Base-by-base conservation (phyloP, 805 yeast genomes). In the Scheffersomyces coipomensis region DNA sequence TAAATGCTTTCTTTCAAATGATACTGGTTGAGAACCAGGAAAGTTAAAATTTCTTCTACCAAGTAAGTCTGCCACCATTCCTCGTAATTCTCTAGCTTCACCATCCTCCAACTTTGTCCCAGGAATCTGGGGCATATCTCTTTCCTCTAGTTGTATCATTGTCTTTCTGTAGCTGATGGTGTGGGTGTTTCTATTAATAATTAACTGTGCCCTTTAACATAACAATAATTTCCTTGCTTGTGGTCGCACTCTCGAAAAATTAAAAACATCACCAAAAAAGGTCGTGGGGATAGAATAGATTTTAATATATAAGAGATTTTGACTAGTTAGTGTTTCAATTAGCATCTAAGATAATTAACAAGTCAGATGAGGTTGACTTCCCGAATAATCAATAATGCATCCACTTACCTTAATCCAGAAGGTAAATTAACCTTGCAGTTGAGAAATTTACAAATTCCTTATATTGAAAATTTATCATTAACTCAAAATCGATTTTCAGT, bases 11-110 rank as follows among this genome's bases (percentile, higher is more conserved):
- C 88, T 72, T 31, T 86, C 82, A 56, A 93, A 90, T 19, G 96
- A 87, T 2, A 91, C 87, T 0, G 99, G 99, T 62, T 95, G 99
- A 1, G 97, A 83, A 0, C 99, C 97, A 2, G 96, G 95, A 52
- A 90, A 90, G 13, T 75, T 68, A 29, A 76, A 73, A 23, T 80
- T 72, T 41, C 67, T 64, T 30, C 48, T 81, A 66, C 49, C 78
- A 69, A 51, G 84, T 56, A 45, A 85, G 66, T 52, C 78, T 56
- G 89, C 82, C 3, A 90, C 83, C 64, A 82, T 81, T 37, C 71
- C 71, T 53, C 81, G 78, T 38, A 91, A 71, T 41, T 78, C 88
- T 19, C 74, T 75, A 0, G 85, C 79, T 16, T 86, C 85, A 37
- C 79, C 79, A 1, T 81, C 83, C 2, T 91, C 85, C 46, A 89